Percentiles rank a stretch among this genome's conserved stretches.
These are phyloP conservation scores for Friedmanniomyces simplex DNA, from an alignment of 495 filamentous ascomycete species.

Conservation along the genomic window DNA sequence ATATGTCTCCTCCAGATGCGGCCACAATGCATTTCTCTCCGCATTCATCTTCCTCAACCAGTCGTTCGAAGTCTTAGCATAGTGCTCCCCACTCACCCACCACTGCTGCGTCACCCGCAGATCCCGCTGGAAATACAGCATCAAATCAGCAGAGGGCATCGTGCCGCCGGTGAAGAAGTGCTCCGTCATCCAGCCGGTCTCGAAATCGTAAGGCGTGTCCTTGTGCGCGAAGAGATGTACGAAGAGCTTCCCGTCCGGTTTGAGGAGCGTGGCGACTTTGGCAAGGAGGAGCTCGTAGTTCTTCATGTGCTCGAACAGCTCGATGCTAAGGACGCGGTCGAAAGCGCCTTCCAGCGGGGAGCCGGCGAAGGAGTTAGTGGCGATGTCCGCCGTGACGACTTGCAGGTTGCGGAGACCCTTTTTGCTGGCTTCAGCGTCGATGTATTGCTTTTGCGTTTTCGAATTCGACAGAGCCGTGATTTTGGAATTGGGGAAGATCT, in stretches of 20 bases:
- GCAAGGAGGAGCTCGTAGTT: conserved; percentile 56
- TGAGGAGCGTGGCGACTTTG: conserved; percentile 46
- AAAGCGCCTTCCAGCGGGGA: conserved; percentile 29
- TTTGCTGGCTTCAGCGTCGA: conserved; percentile 44
- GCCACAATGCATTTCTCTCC: conserved; percentile 41
- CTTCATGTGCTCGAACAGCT: conserved; percentile 67
- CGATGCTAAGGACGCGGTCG: conserved; percentile 53
- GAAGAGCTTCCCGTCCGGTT: conserved; percentile 51
- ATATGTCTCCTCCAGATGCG: conserved; percentile 48
- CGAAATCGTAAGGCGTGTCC: conserved; percentile 53
- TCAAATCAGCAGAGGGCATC: conserved; percentile 55
- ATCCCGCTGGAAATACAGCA: conserved; percentile 55
- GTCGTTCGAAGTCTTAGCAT: conserved; percentile 56
- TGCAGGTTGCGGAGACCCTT: conserved; percentile 45
- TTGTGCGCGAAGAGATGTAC: conserved; percentile 55
- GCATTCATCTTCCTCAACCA: conserved; percentile 19
- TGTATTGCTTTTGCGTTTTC: conserved; percentile 51
- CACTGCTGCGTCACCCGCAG: conserved; percentile 48
- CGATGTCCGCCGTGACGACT: conserved; percentile 52
- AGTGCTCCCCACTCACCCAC: conserved; percentile 56
- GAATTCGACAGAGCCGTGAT: conserved; percentile 59
- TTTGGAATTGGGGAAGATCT: conserved; percentile 44
- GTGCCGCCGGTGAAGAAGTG: conserved; percentile 62
- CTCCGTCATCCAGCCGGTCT: conserved; percentile 60
- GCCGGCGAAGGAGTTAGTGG: conserved; percentile 47